phyloP scores from a whole-genome alignment of 2,329 filamentous ascomycete species.

The Sclerotinia nivalis region DNA sequence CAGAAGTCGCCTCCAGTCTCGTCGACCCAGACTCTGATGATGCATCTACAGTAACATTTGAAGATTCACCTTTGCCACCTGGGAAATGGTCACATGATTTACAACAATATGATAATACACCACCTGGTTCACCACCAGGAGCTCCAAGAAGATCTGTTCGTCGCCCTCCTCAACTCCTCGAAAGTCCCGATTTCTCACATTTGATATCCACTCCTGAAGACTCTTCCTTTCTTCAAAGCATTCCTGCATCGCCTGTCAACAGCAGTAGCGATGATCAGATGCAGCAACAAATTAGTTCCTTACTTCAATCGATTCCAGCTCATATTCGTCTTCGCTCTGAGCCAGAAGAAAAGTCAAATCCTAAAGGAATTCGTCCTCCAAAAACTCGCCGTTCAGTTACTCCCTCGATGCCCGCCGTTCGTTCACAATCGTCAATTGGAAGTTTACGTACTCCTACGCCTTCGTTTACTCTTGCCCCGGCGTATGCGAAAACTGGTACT shows the following conservation, averaged over 20 bases:
- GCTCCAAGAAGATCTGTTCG: slow-evolving; percentile 22
- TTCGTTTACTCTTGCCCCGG: slow-evolving; percentile 70
- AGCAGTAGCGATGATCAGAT: slow-evolving; percentile 62
- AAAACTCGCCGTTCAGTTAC: slow-evolving; percentile 41
- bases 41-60: slow-evolving; percentile 20
- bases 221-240: slow-evolving; percentile 33
- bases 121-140: slow-evolving; percentile 33
- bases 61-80: slow-evolving; percentile 34
- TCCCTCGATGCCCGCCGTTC: slow-evolving; percentile 29
- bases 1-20: slow-evolving; percentile 24
- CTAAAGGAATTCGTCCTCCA: slow-evolving; percentile 38
- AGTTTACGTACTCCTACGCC: slow-evolving; percentile 57
- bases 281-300: slow-evolving; percentile 76
- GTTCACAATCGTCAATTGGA: slow-evolving; percentile 30
- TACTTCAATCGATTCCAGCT: slow-evolving; percentile 75
- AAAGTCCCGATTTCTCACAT: slow-evolving; percentile 29
- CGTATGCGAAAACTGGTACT: slow-evolving; percentile 45
- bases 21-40: slow-evolving; percentile 25
- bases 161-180: slow-evolving; percentile 28
- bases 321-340: slow-evolving; percentile 72
- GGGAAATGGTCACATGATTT: slow-evolving; percentile 28
- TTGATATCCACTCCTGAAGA: slow-evolving; percentile 30
- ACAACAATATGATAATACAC: slow-evolving; percentile 31
- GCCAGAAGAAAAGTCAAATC: slow-evolving; percentile 42
- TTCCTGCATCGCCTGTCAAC: slow-evolving; percentile 31